Evolutionary conservation across 768 basidiomycete genomes (phyloP).

Genomic region (Auriscalpium microsporum): DNA sequence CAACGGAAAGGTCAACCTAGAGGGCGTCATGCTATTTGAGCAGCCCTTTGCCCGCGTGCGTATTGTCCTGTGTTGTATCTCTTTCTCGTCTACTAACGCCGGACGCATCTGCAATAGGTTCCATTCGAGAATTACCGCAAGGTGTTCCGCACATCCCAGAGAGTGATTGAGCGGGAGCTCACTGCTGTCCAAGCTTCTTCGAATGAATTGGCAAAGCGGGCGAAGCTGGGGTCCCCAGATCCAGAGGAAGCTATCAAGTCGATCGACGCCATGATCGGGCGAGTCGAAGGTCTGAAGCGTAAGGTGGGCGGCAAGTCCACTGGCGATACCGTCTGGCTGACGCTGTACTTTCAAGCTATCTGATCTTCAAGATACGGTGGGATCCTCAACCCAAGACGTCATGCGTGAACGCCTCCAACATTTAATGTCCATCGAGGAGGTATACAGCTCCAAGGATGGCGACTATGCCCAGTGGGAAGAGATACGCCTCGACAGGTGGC

Average conservation of each 20-base stretch:
- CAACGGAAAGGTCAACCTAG: conserved; percentile 50
- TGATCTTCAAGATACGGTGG: conserved; percentile 39
- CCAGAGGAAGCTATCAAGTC: conserved; percentile 47
- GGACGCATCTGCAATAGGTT: conserved; percentile 39
- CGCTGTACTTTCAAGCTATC: conserved; percentile 29
- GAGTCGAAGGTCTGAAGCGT: conserved; percentile 74
- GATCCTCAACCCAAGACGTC: conserved; percentile 55
- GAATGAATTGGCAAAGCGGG: conserved; percentile 49
- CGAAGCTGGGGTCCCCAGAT: conserved; percentile 28
- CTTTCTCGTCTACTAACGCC: neutral
- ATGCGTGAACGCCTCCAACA: conserved; percentile 70
- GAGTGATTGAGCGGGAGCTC: conserved; percentile 74
- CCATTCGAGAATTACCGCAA: conserved; percentile 87
- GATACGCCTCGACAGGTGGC: conserved; percentile 75
- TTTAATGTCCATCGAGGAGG: conserved; percentile 51
- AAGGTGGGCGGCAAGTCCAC: conserved; percentile 49
- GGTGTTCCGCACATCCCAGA: conserved; percentile 76
- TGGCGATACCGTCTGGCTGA: neutral
- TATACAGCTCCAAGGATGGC: conserved; percentile 41
- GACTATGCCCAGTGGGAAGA: conserved; percentile 74
- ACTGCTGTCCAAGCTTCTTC: conserved; percentile 47
- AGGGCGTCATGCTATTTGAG: conserved; percentile 74
- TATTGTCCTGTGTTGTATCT: conserved; percentile 5
- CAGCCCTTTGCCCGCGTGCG: conserved; percentile 73
- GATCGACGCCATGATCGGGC: conserved; percentile 69